Evolutionary conservation across 345 rosid genomes (phyloP).

Genomic region (Melastoma malabathricum): DNA sequence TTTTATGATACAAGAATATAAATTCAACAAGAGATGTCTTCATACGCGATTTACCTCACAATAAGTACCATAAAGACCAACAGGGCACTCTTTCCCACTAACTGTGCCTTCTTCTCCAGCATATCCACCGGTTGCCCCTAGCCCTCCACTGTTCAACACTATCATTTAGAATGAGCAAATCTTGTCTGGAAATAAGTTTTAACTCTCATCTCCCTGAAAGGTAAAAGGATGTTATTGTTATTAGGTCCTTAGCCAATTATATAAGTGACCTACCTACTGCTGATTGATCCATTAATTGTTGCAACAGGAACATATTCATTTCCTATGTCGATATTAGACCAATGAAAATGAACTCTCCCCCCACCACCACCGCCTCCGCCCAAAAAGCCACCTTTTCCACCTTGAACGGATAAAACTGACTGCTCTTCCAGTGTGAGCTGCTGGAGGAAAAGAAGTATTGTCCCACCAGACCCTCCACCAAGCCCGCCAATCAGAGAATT

Average conservation of each 20-base stretch:
- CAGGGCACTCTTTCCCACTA: slow-evolving; percentile 83
- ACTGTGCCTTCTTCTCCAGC: slow-evolving; percentile 76
- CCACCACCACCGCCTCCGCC: slow-evolving; percentile 99
- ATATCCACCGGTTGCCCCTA: slow-evolving; percentile 66
- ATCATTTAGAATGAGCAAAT: not conserved
- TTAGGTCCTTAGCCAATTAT: too few species aligned
- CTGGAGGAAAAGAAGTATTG: slow-evolving; percentile 90
- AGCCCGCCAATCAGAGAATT: slow-evolving; percentile 64
- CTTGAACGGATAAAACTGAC: slow-evolving; percentile 58
- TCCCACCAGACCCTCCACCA: slow-evolving; percentile 99
- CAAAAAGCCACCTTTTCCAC: slow-evolving; percentile 73
- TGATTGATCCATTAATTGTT: slow-evolving; percentile 50
- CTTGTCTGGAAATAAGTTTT: too few species aligned
- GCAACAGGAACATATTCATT: slow-evolving; percentile 76
- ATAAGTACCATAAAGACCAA: slow-evolving; percentile 87
- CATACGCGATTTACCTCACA: slow-evolving; percentile 37
- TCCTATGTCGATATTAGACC: slow-evolving; percentile 70
- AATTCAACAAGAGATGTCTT: too few species aligned
- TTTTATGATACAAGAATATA: too few species aligned
- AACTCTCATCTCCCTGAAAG: too few species aligned
- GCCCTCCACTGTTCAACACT: slow-evolving; percentile 60
- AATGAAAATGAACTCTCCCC: slow-evolving; percentile 96
- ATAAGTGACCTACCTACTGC: slow-evolving; percentile 35
- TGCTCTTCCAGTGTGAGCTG: slow-evolving; percentile 50
- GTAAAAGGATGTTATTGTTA: too few species aligned